A percentile compares a stretch with the other conserved stretches of the same genome.
Evolutionary conservation across 106 monocot genomes (phyloP).

Genomic region (Dendrobium chrysotoxum): DNA sequence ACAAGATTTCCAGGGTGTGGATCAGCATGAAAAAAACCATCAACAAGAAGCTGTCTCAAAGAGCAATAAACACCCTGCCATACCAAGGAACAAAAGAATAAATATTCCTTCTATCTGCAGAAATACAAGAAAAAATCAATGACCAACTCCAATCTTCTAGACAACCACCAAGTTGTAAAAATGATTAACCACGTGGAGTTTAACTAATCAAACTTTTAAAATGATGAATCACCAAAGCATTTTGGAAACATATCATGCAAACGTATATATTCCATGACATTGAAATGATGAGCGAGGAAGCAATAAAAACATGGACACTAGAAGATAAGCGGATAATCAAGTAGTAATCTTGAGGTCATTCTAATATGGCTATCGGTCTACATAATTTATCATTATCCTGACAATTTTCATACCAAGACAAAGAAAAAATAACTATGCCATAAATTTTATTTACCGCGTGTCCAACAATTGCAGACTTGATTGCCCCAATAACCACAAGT

Average conservation of each 20-base stretch:
- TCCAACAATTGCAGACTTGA: too few species aligned
- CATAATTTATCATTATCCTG: background rate
- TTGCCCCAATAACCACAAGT: too few species aligned
- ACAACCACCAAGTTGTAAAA: background rate
- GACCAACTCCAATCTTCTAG: background rate
- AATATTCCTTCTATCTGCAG: constrained; percentile 2
- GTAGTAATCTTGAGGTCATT: background rate
- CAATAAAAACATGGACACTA: background rate
- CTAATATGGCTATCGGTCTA: background rate
- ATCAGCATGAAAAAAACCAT: constrained; percentile 95
- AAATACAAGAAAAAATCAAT: background rate
- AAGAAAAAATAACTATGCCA: background rate
- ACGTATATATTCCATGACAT: background rate
- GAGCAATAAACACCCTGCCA: constrained; percentile 88
- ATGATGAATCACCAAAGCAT: background rate
- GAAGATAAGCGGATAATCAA: background rate
- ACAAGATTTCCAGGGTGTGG: constrained; percentile 99
- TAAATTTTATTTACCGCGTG: background rate
- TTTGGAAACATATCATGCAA: background rate
- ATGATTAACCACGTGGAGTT: background rate
- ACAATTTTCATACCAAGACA: background rate
- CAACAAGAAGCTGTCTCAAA: constrained; percentile 85
- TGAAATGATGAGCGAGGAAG: background rate
- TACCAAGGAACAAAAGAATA: background rate
- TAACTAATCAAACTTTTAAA: background rate